phyloP scores from a whole-genome alignment of 106 monocot species.

The Chionographis japonica region DNA sequence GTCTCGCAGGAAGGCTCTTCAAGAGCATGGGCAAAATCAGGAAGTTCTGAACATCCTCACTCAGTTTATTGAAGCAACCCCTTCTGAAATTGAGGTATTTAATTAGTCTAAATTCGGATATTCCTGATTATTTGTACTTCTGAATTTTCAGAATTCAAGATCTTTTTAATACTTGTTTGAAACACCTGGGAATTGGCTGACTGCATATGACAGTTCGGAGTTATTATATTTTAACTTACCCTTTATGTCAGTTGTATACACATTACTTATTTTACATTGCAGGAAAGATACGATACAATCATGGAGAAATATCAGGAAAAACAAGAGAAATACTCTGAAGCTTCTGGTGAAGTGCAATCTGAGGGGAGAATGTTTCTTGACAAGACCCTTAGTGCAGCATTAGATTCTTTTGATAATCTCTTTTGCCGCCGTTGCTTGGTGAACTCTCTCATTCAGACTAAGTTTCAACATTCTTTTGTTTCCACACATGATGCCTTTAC shows the following conservation, averaged over 20 bases:
- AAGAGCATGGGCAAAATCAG: slow-evolving; percentile 57
- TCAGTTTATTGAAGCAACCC: slow-evolving; percentile 65
- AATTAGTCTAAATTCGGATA: neutral
- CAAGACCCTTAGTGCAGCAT: slow-evolving; percentile 64
- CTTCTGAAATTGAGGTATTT: slow-evolving; percentile 67
- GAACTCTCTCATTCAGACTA: slow-evolving; percentile 6
- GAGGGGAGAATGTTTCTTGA: slow-evolving; percentile 39
- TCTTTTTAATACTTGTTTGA: neutral
- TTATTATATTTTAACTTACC: too few relatives aligned
- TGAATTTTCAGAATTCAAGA: neutral
- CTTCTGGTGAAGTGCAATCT: slow-evolving; percentile 23
- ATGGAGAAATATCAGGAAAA: slow-evolving; percentile 41
- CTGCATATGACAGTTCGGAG: too few relatives aligned
- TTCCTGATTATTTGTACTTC: neutral
- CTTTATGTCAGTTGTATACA: neutral
- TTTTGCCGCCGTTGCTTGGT: slow-evolving; percentile 98
- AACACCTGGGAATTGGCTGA: too few relatives aligned
- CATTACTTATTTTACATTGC: neutral
- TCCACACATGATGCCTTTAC: neutral
- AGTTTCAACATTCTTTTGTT: neutral
- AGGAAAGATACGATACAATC: slow-evolving; percentile 80
- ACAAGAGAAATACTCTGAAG: slow-evolving; percentile 16
- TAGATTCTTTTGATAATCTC: slow-evolving; percentile 97
- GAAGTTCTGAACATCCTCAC: slow-evolving; percentile 54
- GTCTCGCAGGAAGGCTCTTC: slow-evolving; percentile 63